These are phyloP conservation scores for Tricholoma hemisulphureum DNA, from an alignment of 768 basidiomycete species.

Conservation along the genomic window DNA sequence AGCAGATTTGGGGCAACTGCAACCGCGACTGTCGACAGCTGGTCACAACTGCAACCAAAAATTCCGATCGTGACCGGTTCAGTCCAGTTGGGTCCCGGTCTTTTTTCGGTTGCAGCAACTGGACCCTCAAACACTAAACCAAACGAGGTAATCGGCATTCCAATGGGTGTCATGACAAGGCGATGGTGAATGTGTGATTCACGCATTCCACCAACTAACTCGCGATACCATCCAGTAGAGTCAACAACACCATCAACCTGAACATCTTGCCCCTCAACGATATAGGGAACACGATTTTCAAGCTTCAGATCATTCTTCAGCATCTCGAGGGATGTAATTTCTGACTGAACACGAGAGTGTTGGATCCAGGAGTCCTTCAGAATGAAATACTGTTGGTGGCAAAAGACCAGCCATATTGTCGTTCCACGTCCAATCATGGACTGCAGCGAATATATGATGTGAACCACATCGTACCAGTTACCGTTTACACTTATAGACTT, in stretches of 20 bases:
- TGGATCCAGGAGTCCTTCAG: not conserved
- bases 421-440: not conserved
- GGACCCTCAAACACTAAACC: too few relatives aligned
- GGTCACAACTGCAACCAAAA: too few relatives aligned
- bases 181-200: too few relatives aligned
- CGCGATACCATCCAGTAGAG: not conserved
- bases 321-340: not conserved
- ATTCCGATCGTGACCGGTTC: too few relatives aligned
- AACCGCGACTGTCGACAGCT: too few relatives aligned
- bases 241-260: not conserved
- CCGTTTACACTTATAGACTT: not conserved
- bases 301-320: not conserved
- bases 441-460: not conserved
- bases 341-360: not conserved
- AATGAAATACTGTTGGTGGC: not conserved
- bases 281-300: not conserved
- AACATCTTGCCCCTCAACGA: not conserved
- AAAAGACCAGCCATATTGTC: not conserved
- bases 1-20: too few relatives aligned
- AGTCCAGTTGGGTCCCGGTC: too few relatives aligned
- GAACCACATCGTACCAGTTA: not conserved
- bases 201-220: too few relatives aligned
- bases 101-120: too few relatives aligned
- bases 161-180: too few relatives aligned
- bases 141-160: too few relatives aligned